Conservation (phyloP, 2,329 filamentous ascomycete species). For the Rugonectria rugulosa region DNA sequence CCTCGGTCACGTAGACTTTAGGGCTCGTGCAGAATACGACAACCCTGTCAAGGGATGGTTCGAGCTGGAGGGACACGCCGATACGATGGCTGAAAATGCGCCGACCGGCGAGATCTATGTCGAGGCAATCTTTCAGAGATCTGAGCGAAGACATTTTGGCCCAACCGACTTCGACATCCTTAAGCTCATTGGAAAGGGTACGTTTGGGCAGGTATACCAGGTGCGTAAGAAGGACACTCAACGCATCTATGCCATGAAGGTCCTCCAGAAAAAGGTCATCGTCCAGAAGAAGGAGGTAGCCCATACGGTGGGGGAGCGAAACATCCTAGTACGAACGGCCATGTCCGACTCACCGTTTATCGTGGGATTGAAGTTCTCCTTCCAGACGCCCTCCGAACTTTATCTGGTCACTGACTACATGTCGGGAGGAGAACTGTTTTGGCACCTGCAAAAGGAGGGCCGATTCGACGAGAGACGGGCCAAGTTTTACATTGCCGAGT, state of each 20-base stretch:
- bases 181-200: constrained; percentile 96
- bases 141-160: constrained; percentile 89
- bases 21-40: constrained; percentile 71
- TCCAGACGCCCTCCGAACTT: constrained; percentile 95
- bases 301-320: constrained; percentile 95
- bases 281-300: constrained; percentile 99
- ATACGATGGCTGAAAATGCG: constrained; percentile 74
- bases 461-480: constrained; percentile 93
- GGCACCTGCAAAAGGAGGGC: constrained; percentile 97
- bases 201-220: constrained; percentile 98
- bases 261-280: constrained; percentile 98
- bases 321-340: constrained; percentile 95
- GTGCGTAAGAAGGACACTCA: constrained; percentile 96
- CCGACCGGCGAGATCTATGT: constrained; percentile 90
- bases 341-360: constrained; percentile 97
- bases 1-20: constrained; percentile 86
- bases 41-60: constrained; percentile 86
- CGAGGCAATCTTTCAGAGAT: constrained; percentile 83
- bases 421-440: constrained; percentile 98
- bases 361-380: constrained; percentile 97
- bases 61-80: constrained; percentile 76
- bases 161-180: constrained; percentile 96
- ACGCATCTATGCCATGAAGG: constrained; percentile 99
- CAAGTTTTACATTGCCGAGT: constrained; percentile 98
- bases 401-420: constrained; percentile 99